A percentile compares a stretch with the other conserved stretches of the same genome.
These are phyloP conservation scores for Fusarium buxicola DNA, from an alignment of 2,329 filamentous ascomycete genomes.

Conservation along the genomic window DNA sequence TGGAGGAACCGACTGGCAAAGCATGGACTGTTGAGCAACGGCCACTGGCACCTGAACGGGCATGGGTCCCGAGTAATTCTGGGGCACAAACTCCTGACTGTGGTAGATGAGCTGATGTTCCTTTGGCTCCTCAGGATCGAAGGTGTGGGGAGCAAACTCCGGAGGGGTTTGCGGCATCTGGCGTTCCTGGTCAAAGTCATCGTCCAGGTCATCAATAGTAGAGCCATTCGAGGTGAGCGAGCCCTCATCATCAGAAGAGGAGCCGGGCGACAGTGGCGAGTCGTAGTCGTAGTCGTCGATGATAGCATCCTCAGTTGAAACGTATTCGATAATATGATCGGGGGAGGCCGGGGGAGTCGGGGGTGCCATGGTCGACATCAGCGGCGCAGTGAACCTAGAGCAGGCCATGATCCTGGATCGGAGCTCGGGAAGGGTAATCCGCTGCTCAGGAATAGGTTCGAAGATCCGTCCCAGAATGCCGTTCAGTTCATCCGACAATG, in stretches of 20 bases:
- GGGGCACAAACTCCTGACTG: slow-evolving; percentile 59
- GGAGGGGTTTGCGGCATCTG: slow-evolving; percentile 52
- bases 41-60: slow-evolving; percentile 44
- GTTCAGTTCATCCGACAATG: slow-evolving; percentile 89
- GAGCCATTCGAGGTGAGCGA: slow-evolving; percentile 67
- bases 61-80: slow-evolving; percentile 58
- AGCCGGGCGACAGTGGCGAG: slow-evolving; percentile 62
- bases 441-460: slow-evolving; percentile 82
- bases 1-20: slow-evolving; percentile 49
- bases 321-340: slow-evolving; percentile 58
- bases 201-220: slow-evolving; percentile 63
- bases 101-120: slow-evolving; percentile 54
- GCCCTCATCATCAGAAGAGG: slow-evolving; percentile 67
- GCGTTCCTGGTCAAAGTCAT: slow-evolving; percentile 61
- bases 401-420: slow-evolving; percentile 81
- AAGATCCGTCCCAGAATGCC: slow-evolving; percentile 89
- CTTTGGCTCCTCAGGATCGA: slow-evolving; percentile 60
- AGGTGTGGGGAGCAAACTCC: slow-evolving; percentile 58
- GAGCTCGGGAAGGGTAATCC: slow-evolving; percentile 85
- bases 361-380: slow-evolving; percentile 50
- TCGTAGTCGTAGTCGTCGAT: slow-evolving; percentile 58
- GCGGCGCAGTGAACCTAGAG: slow-evolving; percentile 73
- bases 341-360: slow-evolving; percentile 58
- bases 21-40: slow-evolving; percentile 43
- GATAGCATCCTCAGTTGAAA: slow-evolving; percentile 60